These are phyloP conservation scores for Gardenia jasminoides DNA, from an alignment of 257 asterid genomes.

Conservation along the genomic window DNA sequence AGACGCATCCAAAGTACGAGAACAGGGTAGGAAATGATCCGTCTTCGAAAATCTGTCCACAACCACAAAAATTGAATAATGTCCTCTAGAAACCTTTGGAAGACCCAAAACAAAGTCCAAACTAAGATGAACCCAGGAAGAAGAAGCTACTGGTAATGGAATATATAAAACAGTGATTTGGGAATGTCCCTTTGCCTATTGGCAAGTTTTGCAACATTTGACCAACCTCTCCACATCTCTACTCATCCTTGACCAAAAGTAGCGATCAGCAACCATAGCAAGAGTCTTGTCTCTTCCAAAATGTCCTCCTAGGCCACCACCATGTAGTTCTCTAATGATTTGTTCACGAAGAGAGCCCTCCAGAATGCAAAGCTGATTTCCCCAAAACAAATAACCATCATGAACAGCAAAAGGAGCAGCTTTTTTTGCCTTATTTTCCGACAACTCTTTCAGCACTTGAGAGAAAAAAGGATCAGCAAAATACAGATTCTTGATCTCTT, in stretches of 20 bases:
- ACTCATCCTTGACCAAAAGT: neutral
- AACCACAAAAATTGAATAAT: no score
- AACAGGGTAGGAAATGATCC: neutral
- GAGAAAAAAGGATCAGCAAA: neutral
- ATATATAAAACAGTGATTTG: neutral
- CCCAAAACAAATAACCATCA: neutral
- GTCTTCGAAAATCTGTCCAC: constrained; percentile 1
- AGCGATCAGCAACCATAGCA: neutral
- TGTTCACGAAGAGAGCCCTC: neutral
- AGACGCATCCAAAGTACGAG: constrained; percentile 1
- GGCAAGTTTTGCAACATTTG: neutral
- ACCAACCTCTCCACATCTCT: neutral
- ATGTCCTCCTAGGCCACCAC: neutral
- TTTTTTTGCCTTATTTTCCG: neutral
- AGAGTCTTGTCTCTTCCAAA: neutral
- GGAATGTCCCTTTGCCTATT: neutral
- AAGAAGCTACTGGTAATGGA: neutral
- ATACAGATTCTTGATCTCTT: neutral
- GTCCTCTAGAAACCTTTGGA: neutral
- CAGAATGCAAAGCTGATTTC: neutral
- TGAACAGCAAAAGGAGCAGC: neutral
- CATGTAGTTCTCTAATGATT: neutral
- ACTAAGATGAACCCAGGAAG: neutral
- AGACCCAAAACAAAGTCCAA: constrained; percentile 7
- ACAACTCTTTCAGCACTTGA: no score